Evolutionary conservation across 495 filamentous ascomycete genomes (phyloP), one percentile per base, ranked within the genome.

Genomic region (Aspergillus baeticus): DNA sequence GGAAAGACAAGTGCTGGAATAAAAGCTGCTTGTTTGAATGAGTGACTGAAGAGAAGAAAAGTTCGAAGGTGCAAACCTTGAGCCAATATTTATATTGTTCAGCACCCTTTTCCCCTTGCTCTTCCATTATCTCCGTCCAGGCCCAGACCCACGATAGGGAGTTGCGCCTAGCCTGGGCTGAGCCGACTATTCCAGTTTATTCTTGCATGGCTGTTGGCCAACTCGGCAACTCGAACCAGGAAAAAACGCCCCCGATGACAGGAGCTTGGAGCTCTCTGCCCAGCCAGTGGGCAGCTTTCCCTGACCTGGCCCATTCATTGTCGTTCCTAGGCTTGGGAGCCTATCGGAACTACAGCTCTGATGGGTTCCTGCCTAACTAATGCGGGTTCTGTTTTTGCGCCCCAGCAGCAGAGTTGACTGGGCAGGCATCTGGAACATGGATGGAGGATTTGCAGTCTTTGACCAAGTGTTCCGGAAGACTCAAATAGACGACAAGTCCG

Each of bases 11-110:
- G 34, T 44, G 33, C 37, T 17, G 29, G 33, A 56, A 45, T 42
- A 35, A 17, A 49, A 49, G 20, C 17, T 47, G 43, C 42, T 55
- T 44, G 15, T 10, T 34, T 29, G 21, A 55, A 55, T 49, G 57
- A 55, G 43, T 36, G 39, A 49, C 31, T 55, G 51, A 33, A 43
- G 43, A 47, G 17, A 10, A 11, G 14, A 47, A 29, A 18, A 34
- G n/a, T 11, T 11, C 20, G 33, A 10, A 10, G 51, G n/a, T 14
- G 8, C 18, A 31, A 38, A 15, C 14, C 26, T 29, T 10, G 5
- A 41, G 36, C 35, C 36, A 1, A 18, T 51, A 51, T 41, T 51
- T 51, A 51, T 51, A 51, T 13, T 39, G 20, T 14, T 51, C n/a
- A n/a, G 31, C 11, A 29, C 3, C 35, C 11, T 18, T 18, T 22